These are phyloP conservation scores for Pseudotulostoma volvatum DNA, from an alignment of 495 filamentous ascomycete species.

Conservation along the genomic window DNA sequence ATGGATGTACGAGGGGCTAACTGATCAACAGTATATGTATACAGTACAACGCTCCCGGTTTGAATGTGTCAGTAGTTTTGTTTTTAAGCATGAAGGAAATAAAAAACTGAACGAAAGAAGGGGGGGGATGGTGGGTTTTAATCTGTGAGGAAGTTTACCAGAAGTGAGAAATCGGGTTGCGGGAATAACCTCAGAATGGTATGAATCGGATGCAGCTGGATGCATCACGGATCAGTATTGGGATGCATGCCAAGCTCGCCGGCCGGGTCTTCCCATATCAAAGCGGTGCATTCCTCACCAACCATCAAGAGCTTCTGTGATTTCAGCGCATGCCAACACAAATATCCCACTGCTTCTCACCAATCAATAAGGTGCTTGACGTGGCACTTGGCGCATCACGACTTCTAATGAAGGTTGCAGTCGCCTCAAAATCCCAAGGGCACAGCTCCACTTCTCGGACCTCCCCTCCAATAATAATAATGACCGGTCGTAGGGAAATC, in stretches of 20 bases:
- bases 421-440: neutral
- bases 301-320: neutral
- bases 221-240: neutral
- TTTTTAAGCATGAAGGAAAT: no score
- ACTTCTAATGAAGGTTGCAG: neutral
- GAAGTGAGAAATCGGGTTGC: no score
- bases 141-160: neutral
- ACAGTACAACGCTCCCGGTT: neutral
- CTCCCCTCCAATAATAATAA: no score
- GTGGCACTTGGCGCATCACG: neutral
- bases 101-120: constrained; percentile 1
- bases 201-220: neutral
- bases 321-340: neutral
- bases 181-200: no score
- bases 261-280: neutral
- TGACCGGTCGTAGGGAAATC: no score
- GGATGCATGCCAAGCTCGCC: neutral
- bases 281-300: neutral
- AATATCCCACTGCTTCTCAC: neutral
- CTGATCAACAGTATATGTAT: neutral
- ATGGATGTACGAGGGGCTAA: neutral
- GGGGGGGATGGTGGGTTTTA: constrained; percentile 4
- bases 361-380: neutral
- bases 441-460: neutral
- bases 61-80: neutral